Percentiles rank a stretch among this genome's conserved stretches.
Evolutionary conservation across 2,329 filamentous ascomycete genomes (phyloP).

Genomic region (Fusarium domesticum): DNA sequence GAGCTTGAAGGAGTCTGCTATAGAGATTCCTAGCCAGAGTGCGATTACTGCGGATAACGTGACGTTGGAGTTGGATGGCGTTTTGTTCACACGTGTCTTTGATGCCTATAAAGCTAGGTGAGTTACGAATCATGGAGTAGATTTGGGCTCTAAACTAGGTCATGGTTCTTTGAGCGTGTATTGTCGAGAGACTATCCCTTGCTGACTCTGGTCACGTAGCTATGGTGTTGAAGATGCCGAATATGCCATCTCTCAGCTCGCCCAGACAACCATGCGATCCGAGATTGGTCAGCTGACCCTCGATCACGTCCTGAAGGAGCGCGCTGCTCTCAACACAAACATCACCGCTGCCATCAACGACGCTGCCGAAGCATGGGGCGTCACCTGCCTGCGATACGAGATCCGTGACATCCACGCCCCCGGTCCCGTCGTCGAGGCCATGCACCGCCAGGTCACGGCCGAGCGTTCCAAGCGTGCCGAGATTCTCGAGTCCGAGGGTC

Average conservation of each 20-base stretch:
- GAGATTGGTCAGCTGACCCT: slow-evolving; percentile 96
- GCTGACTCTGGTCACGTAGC: slow-evolving; percentile 45
- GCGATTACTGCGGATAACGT: slow-evolving; percentile 99
- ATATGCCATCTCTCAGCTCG: slow-evolving; percentile 96
- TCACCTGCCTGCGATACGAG: slow-evolving; percentile 94
- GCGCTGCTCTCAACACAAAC: slow-evolving; percentile 91
- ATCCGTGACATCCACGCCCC: slow-evolving; percentile 98
- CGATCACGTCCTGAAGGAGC: slow-evolving; percentile 97
- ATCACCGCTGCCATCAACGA: slow-evolving; percentile 99
- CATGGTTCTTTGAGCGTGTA: too few species aligned
- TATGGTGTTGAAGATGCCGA: slow-evolving; percentile 98
- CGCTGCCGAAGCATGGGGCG: slow-evolving; percentile 93
- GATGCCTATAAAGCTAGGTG: slow-evolving; percentile 97
- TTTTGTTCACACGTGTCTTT: slow-evolving; percentile 92
- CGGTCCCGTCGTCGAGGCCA: slow-evolving; percentile 87
- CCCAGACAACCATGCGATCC: slow-evolving; percentile 97
- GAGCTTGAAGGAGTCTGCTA: slow-evolving; percentile 90
- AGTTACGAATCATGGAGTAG: slow-evolving; percentile 22
- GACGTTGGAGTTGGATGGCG: slow-evolving; percentile 91
- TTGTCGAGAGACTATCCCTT: slow-evolving; percentile 3
- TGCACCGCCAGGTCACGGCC: slow-evolving; percentile 97
- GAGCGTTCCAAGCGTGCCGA: slow-evolving; percentile 97
- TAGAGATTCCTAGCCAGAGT: slow-evolving; percentile 96
- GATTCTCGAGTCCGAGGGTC: slow-evolving; percentile 95
- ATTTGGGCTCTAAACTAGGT: too few species aligned